Evolutionary conservation across 352 stramenopile species (phyloP).

Genomic region (Phytophthora parvispora): DNA sequence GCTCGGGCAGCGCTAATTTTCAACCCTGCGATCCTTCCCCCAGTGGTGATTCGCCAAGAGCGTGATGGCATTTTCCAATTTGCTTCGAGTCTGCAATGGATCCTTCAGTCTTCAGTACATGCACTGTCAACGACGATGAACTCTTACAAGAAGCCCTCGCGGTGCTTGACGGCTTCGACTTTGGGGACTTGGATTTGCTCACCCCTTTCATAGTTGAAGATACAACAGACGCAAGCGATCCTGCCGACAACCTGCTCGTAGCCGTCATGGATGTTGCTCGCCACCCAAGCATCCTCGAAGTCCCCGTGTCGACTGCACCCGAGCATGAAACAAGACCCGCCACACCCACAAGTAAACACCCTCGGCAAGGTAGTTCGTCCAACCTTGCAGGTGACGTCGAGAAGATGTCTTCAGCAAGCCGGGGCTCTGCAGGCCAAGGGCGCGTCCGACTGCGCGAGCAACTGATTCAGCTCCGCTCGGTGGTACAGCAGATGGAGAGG

Average conservation of each 20-base stretch:
- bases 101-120: not conserved
- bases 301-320: not conserved
- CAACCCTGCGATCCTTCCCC: too few species aligned
- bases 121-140: conserved; percentile 1
- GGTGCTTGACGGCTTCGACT: conserved; percentile 1
- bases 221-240: not conserved
- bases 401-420: not conserved
- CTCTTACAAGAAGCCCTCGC: conserved; percentile 3
- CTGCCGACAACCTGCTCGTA: not conserved
- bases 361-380: not conserved
- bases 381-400: not conserved
- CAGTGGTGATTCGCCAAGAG: not conserved
- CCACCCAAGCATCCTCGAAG: not conserved
- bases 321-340: not conserved
- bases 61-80: conserved; percentile 1
- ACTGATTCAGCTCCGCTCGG: conserved; percentile 15
- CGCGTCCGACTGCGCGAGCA: conserved; percentile 8
- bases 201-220: not conserved
- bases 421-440: not conserved
- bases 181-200: not conserved
- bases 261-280: not conserved
- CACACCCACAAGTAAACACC: not conserved
- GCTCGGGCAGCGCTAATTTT: not conserved
- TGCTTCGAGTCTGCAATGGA: not conserved
- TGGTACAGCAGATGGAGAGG: conserved; percentile 7